Evolutionary conservation across 2,329 filamentous ascomycete genomes (phyloP), one percentile per base, ranked within the genome.

Genomic region (Pseudocercospora pini-densiflorae): DNA sequence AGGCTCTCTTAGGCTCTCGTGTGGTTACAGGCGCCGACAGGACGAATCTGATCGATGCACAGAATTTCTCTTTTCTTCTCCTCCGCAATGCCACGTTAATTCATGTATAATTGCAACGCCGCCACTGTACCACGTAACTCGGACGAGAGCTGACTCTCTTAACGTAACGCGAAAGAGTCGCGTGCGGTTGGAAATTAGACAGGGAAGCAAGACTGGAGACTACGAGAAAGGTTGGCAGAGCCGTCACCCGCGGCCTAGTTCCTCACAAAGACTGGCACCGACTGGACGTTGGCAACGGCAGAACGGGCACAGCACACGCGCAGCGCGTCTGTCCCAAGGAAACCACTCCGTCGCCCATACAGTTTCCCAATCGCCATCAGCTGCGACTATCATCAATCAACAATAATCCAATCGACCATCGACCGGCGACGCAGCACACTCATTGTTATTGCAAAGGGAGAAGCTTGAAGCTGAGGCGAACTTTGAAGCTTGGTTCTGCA

Each of bases 101-200:
- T 58, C 55, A 43, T 16, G 33, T 58, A 58, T 58, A 33, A 40
- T 40, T 40, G 54, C 54, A 40, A 12, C 29, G 54, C 54, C 54
- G 54, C 54, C 54, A 40, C 54, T 40, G 29, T 58, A 24, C 54
- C 54, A 58, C 54, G 31, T 12, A 24, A 33, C 8, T n/a, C 14
- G 19, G 9, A 40, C 36, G 36, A 40, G 5, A n/a, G 14, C 36
- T 40, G 36, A 16, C 3, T 21, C 14, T 7, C 10, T 31, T 54
- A 24, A 54, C 24, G 24, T 31, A 54, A 54, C 24, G 51, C 24
- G 24, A 54, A n/a, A 31, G 55, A 43, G 53, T 57, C 53, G 27
- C 53, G 53, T 57, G 27, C 53, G 55, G n/a, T 43, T 58, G 55
- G 55, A 58, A 58, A 58, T 58, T 58, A 43, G 55, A 36, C 24